Evolutionary conservation across 768 basidiomycete species (phyloP).

Genomic region (Tricholomella constricta): DNA sequence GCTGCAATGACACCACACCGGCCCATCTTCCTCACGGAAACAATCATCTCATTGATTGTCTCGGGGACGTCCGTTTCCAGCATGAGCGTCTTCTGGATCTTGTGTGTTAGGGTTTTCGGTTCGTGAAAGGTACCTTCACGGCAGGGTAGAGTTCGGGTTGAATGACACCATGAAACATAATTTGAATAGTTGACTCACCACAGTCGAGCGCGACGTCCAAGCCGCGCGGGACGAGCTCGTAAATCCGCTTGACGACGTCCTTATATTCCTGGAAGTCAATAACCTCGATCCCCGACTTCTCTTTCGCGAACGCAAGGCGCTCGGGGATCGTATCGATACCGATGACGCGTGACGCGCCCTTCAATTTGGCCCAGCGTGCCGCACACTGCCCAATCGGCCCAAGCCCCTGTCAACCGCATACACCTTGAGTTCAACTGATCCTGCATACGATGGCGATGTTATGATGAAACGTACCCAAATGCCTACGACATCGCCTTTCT

Average conservation of each 20-base stretch:
- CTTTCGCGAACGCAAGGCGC: slow-evolving; percentile 48
- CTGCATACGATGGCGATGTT: no score
- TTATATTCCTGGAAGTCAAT: slow-evolving; percentile 58
- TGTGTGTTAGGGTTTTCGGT: slow-evolving; percentile 65
- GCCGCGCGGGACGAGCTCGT: slow-evolving; percentile 63
- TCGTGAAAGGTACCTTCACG: slow-evolving; percentile 63
- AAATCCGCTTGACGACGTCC: slow-evolving; percentile 53
- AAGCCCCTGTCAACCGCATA: slow-evolving; percentile 45
- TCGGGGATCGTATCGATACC: slow-evolving; percentile 63
- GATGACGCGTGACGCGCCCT: slow-evolving; percentile 72
- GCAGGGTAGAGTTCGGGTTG: not conserved
- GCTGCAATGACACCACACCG: slow-evolving; percentile 66
- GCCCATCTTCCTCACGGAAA: slow-evolving; percentile 56
- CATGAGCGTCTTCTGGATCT: slow-evolving; percentile 68
- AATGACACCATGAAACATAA: not conserved
- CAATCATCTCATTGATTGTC: slow-evolving; percentile 52
- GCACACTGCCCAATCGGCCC: slow-evolving; percentile 69
- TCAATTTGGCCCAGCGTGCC: slow-evolving; percentile 61
- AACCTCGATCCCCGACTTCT: slow-evolving; percentile 49
- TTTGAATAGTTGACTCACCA: slow-evolving; percentile 25
- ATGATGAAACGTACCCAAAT: slow-evolving; percentile 54
- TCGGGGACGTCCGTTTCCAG: slow-evolving; percentile 77
- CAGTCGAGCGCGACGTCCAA: slow-evolving; percentile 66
- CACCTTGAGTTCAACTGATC: not conserved
- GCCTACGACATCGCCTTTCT: slow-evolving; percentile 68